These are phyloP conservation scores for Penicillium sp. DNA, from an alignment of 2,329 filamentous ascomycete genomes.

Conservation along the genomic window DNA sequence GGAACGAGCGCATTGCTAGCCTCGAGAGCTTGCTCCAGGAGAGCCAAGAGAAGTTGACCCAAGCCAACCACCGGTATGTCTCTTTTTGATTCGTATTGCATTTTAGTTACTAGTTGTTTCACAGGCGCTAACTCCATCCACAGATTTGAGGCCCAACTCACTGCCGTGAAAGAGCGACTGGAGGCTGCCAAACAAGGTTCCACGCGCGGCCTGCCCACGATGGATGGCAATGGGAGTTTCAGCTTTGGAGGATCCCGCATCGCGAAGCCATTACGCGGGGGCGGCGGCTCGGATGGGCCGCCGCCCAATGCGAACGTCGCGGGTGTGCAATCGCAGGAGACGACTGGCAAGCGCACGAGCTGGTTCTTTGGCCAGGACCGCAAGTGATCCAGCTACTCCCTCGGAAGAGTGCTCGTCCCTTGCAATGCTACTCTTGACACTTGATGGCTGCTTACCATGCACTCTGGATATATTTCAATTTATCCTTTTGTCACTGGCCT, in stretches of 20 bases:
- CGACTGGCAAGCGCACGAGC: conserved; percentile 65
- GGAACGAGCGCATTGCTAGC: conserved; percentile 95
- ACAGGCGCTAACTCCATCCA: conserved; percentile 17
- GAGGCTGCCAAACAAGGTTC: conserved; percentile 93
- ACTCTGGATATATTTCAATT: conserved; percentile 24
- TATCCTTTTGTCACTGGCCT: conserved; percentile 24
- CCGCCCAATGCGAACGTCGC: conserved; percentile 39
- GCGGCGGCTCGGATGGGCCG: conserved; percentile 42
- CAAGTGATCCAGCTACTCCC: conserved; percentile 36
- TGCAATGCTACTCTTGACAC: conserved; percentile 19
- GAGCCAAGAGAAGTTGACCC: conserved; percentile 96
- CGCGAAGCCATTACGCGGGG: conserved; percentile 66
- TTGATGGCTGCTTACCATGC: conserved; percentile 21
- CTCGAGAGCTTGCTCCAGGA: conserved; percentile 91
- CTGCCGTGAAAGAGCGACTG: conserved; percentile 95
- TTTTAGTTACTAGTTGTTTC: conserved; percentile 1
- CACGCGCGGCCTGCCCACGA: conserved; percentile 77
- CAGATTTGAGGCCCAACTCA: conserved; percentile 96
- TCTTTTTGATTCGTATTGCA: not conserved
- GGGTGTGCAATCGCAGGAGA: conserved; percentile 69
- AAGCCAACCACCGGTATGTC: conserved; percentile 93
- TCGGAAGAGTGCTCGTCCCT: conserved; percentile 18
- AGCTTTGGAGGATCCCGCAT: conserved; percentile 68
- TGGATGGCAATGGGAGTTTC: conserved; percentile 69
- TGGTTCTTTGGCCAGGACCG: conserved; percentile 57